phyloP scores from a whole-genome alignment of 2,329 filamentous ascomycete genomes.

The Aspergillus sojae region DNA sequence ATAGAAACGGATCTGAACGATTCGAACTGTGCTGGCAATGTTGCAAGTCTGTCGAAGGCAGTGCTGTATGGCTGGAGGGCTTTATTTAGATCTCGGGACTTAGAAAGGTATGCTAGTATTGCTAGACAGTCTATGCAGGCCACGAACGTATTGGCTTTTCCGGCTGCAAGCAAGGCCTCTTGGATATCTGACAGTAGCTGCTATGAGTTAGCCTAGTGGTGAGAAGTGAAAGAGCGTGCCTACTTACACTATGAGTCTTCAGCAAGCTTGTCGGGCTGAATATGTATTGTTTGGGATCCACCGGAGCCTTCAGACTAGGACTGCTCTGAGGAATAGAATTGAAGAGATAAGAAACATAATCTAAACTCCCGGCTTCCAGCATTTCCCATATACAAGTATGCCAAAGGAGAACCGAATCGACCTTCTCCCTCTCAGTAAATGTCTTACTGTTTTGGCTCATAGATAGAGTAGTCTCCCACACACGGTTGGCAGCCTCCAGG shows the following conservation, averaged over 20 bases:
- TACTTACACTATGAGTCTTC: slow-evolving; percentile 44
- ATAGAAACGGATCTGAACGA: slow-evolving; percentile 36
- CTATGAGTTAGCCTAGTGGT: slow-evolving; percentile 51
- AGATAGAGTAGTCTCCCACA: slow-evolving; percentile 69
- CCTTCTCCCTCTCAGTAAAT: slow-evolving; percentile 37
- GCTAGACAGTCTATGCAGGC: slow-evolving; percentile 64
- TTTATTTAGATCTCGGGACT: slow-evolving; percentile 32
- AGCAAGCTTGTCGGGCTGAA: slow-evolving; percentile 39
- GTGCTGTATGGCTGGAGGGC: slow-evolving; percentile 46
- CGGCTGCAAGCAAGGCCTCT: slow-evolving; percentile 59
- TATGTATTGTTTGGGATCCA: slow-evolving; percentile 17
- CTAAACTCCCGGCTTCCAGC: slow-evolving; percentile 50
- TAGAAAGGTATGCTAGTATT: slow-evolving; percentile 68
- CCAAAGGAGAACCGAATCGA: slow-evolving; percentile 54
- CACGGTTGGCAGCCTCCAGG: slow-evolving; percentile 59
- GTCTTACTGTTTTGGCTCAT: slow-evolving; percentile 48
- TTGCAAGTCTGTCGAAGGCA: slow-evolving; percentile 46
- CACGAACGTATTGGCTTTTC: slow-evolving; percentile 53
- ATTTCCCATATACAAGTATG: slow-evolving; percentile 69
- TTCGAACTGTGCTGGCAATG: slow-evolving; percentile 45
- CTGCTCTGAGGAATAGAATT: slow-evolving; percentile 41
- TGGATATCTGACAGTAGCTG: slow-evolving; percentile 58
- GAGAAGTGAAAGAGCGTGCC: slow-evolving; percentile 1
- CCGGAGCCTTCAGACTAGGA: slow-evolving; percentile 35
- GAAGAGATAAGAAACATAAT: slow-evolving; percentile 42